Base-by-base conservation (phyloP, 2,329 filamentous ascomycete species). In the Paracoccidioides lutzii region DNA sequence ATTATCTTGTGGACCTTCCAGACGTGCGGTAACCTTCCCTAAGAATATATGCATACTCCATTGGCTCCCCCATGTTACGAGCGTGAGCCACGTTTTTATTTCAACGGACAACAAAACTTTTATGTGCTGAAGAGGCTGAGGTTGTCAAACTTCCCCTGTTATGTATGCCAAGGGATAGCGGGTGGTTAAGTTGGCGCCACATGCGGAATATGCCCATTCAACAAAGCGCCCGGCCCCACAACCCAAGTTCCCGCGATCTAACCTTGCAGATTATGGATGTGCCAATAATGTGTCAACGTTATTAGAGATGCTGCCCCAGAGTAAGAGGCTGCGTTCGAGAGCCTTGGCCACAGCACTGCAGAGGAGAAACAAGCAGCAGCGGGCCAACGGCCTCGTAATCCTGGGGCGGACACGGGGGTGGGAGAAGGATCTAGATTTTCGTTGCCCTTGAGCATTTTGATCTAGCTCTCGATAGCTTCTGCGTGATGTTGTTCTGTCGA, bases 171-270 rank as follows among this genome's bases (percentile, higher is more conserved):
- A 40, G 22, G 40, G n/a, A 12, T 2, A 8, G 6, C n/a, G 38
- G 38, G 12, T 52, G 32, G 37, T 12, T 52, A 14, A 41, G 30
- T 10, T 52, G 6, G 49, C 12, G 49, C 49, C 28, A 38, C 22
- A n/a, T 3, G 12, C 38, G 8, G 22, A n/a, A 30, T 52, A 38
- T 33, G 40, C 42, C 15, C 10, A 37, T 37, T 32, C 41, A 28
- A 15, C 32, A 15, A 22, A 22, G 22, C 22, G 22, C 2, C 4
- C 52, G 52, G 52, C 52, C 52, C 52, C 41, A 44, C 41, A 53
- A 37, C 41, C 52, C 43, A n/a, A 37, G 52, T 38, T 45, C 41
- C 52, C 52, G 52, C 40, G 41, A 53, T 53, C 52, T 41, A 53
- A 53, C 32, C 52, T 53, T 44, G 32, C 52, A 53, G 38, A 46